A percentile compares a stretch with the other conserved stretches of the same genome.
Evolutionary conservation across 1,284 basidiomycete genomes (phyloP).

Genomic region (Coniophora puteana): DNA sequence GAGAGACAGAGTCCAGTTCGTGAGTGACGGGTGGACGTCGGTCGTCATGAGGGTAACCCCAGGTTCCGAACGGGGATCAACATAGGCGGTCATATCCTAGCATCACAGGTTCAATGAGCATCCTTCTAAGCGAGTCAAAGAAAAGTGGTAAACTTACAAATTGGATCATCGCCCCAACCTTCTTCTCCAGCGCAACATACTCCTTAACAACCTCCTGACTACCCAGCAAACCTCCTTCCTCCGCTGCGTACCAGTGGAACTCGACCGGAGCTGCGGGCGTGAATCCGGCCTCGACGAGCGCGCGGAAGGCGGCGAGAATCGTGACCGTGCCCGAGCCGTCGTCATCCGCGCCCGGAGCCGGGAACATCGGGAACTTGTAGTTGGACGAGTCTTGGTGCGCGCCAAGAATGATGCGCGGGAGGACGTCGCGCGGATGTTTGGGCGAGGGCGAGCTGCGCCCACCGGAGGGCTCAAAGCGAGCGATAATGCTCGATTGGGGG

Average conservation of each 20-base stretch:
- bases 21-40: constrained; percentile 13
- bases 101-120: no score
- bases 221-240: constrained; percentile 89
- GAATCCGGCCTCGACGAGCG: constrained; percentile 73
- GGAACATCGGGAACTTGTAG: constrained; percentile 15
- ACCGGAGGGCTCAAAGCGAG: constrained; percentile 29
- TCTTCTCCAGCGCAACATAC: constrained; percentile 62
- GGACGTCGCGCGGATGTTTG: constrained; percentile 7
- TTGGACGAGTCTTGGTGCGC: constrained; percentile 56
- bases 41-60: constrained; percentile 80
- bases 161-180: constrained; percentile 85
- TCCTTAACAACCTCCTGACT: constrained; percentile 83
- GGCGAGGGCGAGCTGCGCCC: constrained; percentile 19
- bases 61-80: constrained; percentile 82
- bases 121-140: background rate
- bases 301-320: constrained; percentile 84
- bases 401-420: constrained; percentile 43
- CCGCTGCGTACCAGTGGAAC: constrained; percentile 92
- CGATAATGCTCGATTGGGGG: constrained; percentile 54
- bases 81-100: constrained; percentile 95
- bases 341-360: constrained; percentile 64
- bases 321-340: constrained; percentile 88
- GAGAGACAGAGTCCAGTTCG: constrained; percentile 11
- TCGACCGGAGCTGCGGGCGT: constrained; percentile 75
- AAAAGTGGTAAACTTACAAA: constrained; percentile 30